These are phyloP conservation scores for Lactarius deliciosus DNA, from an alignment of 768 basidiomycete genomes.

Conservation along the genomic window DNA sequence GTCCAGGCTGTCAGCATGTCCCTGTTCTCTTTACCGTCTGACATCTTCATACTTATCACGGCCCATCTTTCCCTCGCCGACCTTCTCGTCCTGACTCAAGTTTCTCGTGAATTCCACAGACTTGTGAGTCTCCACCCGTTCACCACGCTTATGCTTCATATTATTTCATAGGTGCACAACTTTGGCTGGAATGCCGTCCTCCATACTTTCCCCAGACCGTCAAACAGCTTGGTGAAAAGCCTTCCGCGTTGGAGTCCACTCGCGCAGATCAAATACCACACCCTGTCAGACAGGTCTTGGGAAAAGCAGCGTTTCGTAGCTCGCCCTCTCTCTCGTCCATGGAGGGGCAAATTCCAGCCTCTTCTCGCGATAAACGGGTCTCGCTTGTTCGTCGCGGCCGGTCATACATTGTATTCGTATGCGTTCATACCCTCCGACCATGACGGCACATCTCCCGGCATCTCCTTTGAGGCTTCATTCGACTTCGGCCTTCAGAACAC, in stretches of 20 bases:
- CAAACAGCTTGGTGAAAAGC: constrained; percentile 23
- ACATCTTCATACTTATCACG: constrained; percentile 28
- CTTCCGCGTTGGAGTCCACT: constrained; percentile 25
- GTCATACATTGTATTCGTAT: constrained; percentile 32
- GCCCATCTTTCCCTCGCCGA: constrained; percentile 24
- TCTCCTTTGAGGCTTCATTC: constrained; percentile 49
- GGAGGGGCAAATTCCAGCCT: constrained; percentile 34
- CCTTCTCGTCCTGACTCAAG: constrained; percentile 19
- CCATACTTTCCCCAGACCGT: constrained; percentile 17
- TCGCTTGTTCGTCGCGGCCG: constrained; percentile 34
- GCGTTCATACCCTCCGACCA: constrained; percentile 24
- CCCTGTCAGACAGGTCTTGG: constrained; percentile 31
- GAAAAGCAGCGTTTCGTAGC: constrained; percentile 28
- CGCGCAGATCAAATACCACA: constrained; percentile 29
- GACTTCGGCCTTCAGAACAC: constrained; percentile 39
- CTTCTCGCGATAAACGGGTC: constrained; percentile 30
- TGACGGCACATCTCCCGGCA: constrained; percentile 41
- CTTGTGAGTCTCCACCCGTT: constrained; percentile 17
- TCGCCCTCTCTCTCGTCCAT: constrained; percentile 30
- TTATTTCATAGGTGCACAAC: constrained; percentile 18
- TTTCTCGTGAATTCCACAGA: constrained; percentile 16
- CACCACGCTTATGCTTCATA: neutral
- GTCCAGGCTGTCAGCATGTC: neutral
- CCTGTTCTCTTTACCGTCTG: constrained; percentile 23
- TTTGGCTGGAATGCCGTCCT: constrained; percentile 26